Evolutionary conservation across 768 basidiomycete genomes (phyloP), one percentile per base, ranked within the genome.

Genomic region (Serendipita indica): DNA sequence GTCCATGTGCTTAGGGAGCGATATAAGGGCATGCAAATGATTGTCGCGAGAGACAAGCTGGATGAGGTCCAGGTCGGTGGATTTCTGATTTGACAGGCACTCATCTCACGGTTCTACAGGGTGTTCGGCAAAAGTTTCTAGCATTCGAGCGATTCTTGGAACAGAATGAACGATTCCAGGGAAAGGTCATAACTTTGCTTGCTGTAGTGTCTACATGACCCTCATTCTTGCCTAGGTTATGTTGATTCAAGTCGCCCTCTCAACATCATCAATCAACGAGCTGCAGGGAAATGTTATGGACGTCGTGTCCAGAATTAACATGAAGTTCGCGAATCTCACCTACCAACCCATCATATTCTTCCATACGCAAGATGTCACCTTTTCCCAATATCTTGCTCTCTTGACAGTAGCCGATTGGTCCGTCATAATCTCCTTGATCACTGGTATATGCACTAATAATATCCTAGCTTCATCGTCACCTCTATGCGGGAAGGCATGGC

Each of bases 401-500:
- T 70, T 91, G 60, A 88, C 77, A 10, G 82, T 86, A 3, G 89
- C 86, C 3, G 89, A 91, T 68, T 54, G 49, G n/a, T n/a, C n/a
- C n/a, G n/a, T n/a, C n/a, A n/a, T n/a, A n/a, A n/a, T n/a, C n/a
- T n/a, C n/a, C n/a, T n/a, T n/a, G n/a, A n/a, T n/a, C n/a, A n/a
- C n/a, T n/a, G n/a, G n/a, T n/a, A n/a, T n/a, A n/a, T n/a, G n/a
- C n/a, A n/a, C n/a, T n/a, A n/a, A n/a, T n/a, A n/a, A n/a, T n/a
- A n/a, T n/a, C n/a, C 86, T 84, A n/a, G n/a, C 37, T 91, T 92
- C 70, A 73, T 90, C 63, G 83, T 89, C 20, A 86, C 86, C 3
- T 86, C 84, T 67, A 71, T 92, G 69, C 74, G 89, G 2, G 89
- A 92, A 69, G 89, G 89, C 0, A 91, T 92, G 89, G 88, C 88